A percentile compares a stretch with the other conserved stretches of the same genome.
These are phyloP conservation scores for Xylaria palmicola DNA, from an alignment of 495 filamentous ascomycete species.

Conservation along the genomic window DNA sequence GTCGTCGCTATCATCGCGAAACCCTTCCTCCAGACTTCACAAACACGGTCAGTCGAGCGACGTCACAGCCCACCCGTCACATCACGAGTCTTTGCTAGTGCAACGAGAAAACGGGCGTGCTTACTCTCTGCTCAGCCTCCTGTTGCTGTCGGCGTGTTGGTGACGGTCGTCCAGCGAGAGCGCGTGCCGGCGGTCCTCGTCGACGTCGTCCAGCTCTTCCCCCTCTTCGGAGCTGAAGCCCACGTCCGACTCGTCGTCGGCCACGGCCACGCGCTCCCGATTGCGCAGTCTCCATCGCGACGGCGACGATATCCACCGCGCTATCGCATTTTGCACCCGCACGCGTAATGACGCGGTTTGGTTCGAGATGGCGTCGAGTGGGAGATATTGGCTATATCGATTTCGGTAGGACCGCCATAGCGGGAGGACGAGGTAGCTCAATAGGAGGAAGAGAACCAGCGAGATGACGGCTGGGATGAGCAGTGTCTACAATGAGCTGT, in stretches of 20 bases:
- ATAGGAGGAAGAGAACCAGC: slow-evolving; percentile 67
- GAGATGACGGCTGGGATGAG: slow-evolving; percentile 77
- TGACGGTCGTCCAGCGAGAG: slow-evolving; percentile 59
- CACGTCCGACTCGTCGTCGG: slow-evolving; percentile 44
- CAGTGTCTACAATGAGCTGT: slow-evolving; percentile 58
- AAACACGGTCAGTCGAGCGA: slow-evolving; percentile 20
- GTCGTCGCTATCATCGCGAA: slow-evolving; percentile 77
- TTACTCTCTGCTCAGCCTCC: slow-evolving; percentile 73
- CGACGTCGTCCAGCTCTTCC: slow-evolving; percentile 63
- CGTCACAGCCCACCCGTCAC: not conserved
- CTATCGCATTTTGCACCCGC: slow-evolving; percentile 56
- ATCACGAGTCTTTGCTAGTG: not conserved
- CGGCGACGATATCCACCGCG: slow-evolving; percentile 51
- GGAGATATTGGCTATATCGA: slow-evolving; percentile 72
- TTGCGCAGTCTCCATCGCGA: slow-evolving; percentile 51
- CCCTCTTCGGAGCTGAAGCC: slow-evolving; percentile 53
- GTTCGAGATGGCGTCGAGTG: slow-evolving; percentile 60
- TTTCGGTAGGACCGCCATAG: slow-evolving; percentile 72
- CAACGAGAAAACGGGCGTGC: slow-evolving; percentile 16
- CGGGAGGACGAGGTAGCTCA: slow-evolving; percentile 70
- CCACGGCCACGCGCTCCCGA: slow-evolving; percentile 34
- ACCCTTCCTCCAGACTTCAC: slow-evolving; percentile 67
- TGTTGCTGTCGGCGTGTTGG: slow-evolving; percentile 47
- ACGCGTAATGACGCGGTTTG: slow-evolving; percentile 62
- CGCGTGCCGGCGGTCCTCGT: slow-evolving; percentile 66